Evolutionary conservation across 371 early-diverging fungal genomes (phyloP), one percentile per base, ranked within the genome.

Genomic region (Mycotypha africana): DNA sequence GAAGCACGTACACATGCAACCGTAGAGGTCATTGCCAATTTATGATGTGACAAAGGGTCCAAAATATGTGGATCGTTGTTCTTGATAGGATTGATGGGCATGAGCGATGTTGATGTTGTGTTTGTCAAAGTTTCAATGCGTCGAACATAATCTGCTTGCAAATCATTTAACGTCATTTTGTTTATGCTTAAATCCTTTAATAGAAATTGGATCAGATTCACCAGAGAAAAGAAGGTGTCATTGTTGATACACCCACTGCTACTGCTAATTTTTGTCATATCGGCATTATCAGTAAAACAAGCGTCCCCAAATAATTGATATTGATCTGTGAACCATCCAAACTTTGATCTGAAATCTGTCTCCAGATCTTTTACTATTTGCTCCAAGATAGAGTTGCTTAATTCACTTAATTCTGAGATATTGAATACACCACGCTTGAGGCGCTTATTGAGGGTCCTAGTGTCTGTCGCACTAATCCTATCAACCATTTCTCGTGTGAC

Each of bases 331-430:
- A 73, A 49, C 73, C 78, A 74, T 20, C 62, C 39, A 58, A 84
- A 85, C 8, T 78, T 67, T 12, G 58, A 45, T 1, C 63, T 51
- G 23, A 85, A 59, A 21, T 56, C 65, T 21, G 62, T 63, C 15
- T 85, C 62, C 38, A 85, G 86, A 39, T 86, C 88, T 2, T 60
- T 56, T 15, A 73, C 31, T 20, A 85, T 65, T 37, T 72, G 81
- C n/a, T 77, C 78, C 16, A 88, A 73, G 16, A 88, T 79, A 17
- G 75, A 78, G 43, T 88, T 83, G 46, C 83, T 82, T 65, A 86
- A 70, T 21, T 73, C 68, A n/a, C 81, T 79, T 11, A 88, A 66
- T 25, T 84, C 84, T 2, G 76, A 60, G 41, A 88, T 74, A 51
- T 88, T 85, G 60, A 88, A 85, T 1, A 74, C 67, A 14, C 82